phyloP scores from a whole-genome alignment of 768 basidiomycete genomes.

The Russula abietina region DNA sequence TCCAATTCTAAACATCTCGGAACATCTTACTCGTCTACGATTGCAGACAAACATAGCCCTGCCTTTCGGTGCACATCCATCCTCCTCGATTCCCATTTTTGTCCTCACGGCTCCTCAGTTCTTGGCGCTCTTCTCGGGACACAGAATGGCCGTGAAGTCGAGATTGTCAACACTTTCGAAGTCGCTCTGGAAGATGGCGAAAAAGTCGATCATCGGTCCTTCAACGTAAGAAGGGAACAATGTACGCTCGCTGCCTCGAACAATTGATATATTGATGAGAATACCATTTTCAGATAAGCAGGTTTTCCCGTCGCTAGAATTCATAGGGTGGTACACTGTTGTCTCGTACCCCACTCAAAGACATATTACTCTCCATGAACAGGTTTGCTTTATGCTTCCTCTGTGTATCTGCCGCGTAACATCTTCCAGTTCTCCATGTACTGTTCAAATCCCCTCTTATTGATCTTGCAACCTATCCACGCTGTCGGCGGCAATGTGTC shows the following conservation, averaged over 20 bases:
- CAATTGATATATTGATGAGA: background rate
- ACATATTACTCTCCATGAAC: conserved; percentile 81
- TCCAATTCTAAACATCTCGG: conserved; percentile 94
- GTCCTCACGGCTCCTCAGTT: conserved; percentile 43
- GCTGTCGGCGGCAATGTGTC: conserved; percentile 46
- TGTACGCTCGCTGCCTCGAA: conserved; percentile 41
- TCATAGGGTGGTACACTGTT: conserved; percentile 97
- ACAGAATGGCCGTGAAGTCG: conserved; percentile 89
- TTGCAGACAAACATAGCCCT: conserved; percentile 56
- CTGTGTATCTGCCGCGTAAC: background rate
- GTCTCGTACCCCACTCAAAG: conserved; percentile 63
- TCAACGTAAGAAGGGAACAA: conserved; percentile 79
- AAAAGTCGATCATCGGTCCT: conserved; percentile 73
- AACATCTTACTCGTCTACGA: conserved; percentile 83
- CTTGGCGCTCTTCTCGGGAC: conserved; percentile 91
- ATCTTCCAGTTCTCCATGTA: conserved; percentile 65
- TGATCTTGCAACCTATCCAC: conserved; percentile 59
- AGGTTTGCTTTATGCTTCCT: conserved; percentile 41
- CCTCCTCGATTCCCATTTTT: conserved; percentile 1
- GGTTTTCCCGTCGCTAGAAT: conserved; percentile 94
- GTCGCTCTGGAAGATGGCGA: conserved; percentile 59
- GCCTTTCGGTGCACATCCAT: conserved; percentile 54
- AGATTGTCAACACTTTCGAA: conserved; percentile 97
- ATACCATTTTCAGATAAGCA: conserved; percentile 68
- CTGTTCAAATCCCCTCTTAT: conserved; percentile 84